These are phyloP conservation scores for Populus nigra DNA, from an alignment of 345 rosid species.

Conservation along the genomic window DNA sequence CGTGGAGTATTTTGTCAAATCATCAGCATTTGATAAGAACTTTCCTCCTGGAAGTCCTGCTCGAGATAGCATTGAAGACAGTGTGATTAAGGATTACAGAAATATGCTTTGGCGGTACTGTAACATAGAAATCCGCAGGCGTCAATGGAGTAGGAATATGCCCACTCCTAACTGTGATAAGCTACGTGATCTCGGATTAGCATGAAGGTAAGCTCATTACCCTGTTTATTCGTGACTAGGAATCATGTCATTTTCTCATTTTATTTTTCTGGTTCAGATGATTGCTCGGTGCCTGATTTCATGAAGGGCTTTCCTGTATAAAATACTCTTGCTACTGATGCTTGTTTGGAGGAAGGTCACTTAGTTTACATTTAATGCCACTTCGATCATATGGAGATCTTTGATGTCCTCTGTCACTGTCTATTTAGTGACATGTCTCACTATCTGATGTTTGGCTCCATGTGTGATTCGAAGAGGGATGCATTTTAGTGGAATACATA, in stretches of 20 bases:
- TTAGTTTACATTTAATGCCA: neutral
- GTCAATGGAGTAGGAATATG: slow-evolving; percentile 69
- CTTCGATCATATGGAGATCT: neutral
- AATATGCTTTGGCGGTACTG: slow-evolving; percentile 65
- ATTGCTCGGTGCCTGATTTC: neutral
- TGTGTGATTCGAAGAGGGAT: too few species aligned
- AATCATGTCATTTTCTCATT: neutral
- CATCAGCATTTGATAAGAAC: slow-evolving; percentile 60
- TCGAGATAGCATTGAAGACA: slow-evolving; percentile 60
- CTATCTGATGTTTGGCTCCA: too few species aligned
- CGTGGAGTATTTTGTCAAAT: slow-evolving; percentile 67
- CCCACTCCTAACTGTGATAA: slow-evolving; percentile 76
- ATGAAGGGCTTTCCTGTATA: slow-evolving; percentile 12
- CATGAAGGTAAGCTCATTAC: slow-evolving; percentile 46
- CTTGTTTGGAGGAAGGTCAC: neutral
- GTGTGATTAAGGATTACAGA: slow-evolving; percentile 68
- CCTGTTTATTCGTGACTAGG: neutral
- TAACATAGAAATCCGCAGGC: slow-evolving; percentile 68
- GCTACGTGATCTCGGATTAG: slow-evolving; percentile 56
- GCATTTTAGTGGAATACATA: too few species aligned
- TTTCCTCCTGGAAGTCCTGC: slow-evolving; percentile 67
- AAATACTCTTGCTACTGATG: neutral
- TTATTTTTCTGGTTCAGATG: neutral
- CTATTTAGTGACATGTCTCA: too few species aligned
- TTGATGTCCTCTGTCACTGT: too few species aligned